Evolutionary conservation across 352 stramenopile species (phyloP), one percentile per base, ranked within the genome.

Genomic region (Halophytophthora polymorphica): DNA sequence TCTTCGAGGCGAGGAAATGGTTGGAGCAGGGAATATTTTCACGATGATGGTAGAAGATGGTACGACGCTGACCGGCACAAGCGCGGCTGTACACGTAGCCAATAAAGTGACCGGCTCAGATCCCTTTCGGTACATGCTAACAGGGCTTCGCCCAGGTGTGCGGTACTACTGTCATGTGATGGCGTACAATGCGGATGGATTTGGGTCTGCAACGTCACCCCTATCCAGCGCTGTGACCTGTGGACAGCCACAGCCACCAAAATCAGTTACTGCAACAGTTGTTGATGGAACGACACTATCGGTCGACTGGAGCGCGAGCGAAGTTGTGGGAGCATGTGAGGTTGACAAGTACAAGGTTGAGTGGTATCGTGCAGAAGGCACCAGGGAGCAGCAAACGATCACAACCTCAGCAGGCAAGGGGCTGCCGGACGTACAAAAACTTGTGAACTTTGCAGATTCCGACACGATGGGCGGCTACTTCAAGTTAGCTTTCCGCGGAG

Each of bases 91-190:
- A 2, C 52, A 53, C 17, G 74, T 97, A 1, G 76, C 69, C 10
- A 91, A 97, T 56, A 83, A 87, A 49, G 57, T 96, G 10, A 88
- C 86, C n/a, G 95, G 95, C 6, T 97, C 92, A 0, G 87, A 98
- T 57, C 90, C 90, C 10, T 95, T 97, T 33, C 58, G 69, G 1
- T 80, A 76, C 38, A 75, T 64, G 14, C 75, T 94, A 37, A 82
- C 64, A 0, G 67, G 61, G 3, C 68, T 96, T 13, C 59, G 67
- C 15, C 65, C 73, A 2, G 73, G 77, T 2, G 57, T 74, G 6
- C 70, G 45, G 19, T 96, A 93, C 46, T 92, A 85, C 36, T 73
- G 88, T 10, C 80, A 91, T 34, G 75, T 71, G n/a, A 90, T 89
- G 73, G 80, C 86, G 18, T 93, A 92, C 55, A 95, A 94, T 42